Percentiles rank a stretch among this genome's conserved stretches.
Conservation (phyloP, 768 basidiomycete genomes). For the Lentinula sp. region DNA sequence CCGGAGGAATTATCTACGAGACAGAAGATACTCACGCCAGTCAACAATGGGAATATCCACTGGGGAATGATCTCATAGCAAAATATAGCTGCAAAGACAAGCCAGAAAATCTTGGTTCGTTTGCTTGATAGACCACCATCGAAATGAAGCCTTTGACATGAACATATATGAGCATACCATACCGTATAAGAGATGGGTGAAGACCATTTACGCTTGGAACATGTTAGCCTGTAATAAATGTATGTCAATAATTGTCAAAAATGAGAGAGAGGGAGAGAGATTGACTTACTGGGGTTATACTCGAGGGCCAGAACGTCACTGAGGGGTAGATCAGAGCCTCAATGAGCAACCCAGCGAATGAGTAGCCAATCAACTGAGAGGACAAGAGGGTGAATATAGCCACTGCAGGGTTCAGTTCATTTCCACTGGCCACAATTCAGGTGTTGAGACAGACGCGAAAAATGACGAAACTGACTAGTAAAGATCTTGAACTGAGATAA, state of each 20-base stretch:
- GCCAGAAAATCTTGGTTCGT: constrained; percentile 34
- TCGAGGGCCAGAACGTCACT: constrained; percentile 13
- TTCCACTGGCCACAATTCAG: constrained; percentile 11
- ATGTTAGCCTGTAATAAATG: constrained; percentile 11
- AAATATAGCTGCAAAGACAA: constrained; percentile 25
- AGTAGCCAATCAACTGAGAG: constrained; percentile 23
- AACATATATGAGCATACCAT: background rate
- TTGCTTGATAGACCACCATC: constrained; percentile 26
- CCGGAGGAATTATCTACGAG: constrained; percentile 17
- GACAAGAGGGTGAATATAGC: constrained; percentile 22
- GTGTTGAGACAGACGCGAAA: constrained; percentile 5
- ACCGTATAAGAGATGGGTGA: background rate
- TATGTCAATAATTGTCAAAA: background rate
- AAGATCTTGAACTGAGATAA: constrained; percentile 23
- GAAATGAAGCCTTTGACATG: background rate
- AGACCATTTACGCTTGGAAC: background rate
- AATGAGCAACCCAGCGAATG: constrained; percentile 20
- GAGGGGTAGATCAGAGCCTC: constrained; percentile 19
- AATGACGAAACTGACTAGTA: constrained; percentile 15
- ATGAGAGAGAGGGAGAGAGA: background rate
- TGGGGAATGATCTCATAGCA: constrained; percentile 32
- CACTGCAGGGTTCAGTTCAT: constrained; percentile 19
- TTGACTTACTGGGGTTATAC: constrained; percentile 9
- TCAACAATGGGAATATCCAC: constrained; percentile 25
- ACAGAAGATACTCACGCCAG: constrained; percentile 26